Conservation (phyloP, 2,329 filamentous ascomycete species). For the Fusarium beomiforme region DNA sequence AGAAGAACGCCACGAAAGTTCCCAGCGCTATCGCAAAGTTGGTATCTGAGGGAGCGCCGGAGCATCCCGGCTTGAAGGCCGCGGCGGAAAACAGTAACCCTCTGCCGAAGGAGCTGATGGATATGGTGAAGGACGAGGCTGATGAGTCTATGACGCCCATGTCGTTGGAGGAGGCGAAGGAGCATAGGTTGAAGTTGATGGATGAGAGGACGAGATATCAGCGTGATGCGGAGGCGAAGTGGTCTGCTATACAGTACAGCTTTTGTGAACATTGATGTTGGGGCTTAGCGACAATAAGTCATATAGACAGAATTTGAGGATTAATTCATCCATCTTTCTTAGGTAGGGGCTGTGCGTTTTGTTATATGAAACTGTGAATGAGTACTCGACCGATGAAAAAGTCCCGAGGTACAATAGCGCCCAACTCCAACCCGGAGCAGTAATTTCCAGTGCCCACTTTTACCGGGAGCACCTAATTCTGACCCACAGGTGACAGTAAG, state of each 20-base stretch:
- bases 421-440: too few species aligned
- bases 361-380: too few species aligned
- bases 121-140: conserved; percentile 5
- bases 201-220: conserved; percentile 7
- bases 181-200: conserved; percentile 30
- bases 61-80: background rate
- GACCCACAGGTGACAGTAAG: too few species aligned
- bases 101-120: conserved; percentile 21
- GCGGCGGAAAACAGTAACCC: background rate
- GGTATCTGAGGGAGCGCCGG: background rate
- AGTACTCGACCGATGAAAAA: too few species aligned
- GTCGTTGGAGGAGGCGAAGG: conserved; percentile 23
- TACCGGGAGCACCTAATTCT: too few species aligned
- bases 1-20: background rate
- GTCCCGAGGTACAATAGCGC: too few species aligned
- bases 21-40: conserved; percentile 1
- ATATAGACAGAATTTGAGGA: fast-evolving
- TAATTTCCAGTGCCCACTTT: too few species aligned
- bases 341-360: too few species aligned
- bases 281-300: too few species aligned
- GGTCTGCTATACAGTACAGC: background rate
- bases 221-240: fast-evolving
- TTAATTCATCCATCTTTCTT: too few species aligned
- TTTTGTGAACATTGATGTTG: conserved; percentile 30
- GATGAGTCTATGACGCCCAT: conserved; percentile 2